Evolutionary conservation across 306 rosid species (phyloP).

Genomic region (Lathyrus sativus): DNA sequence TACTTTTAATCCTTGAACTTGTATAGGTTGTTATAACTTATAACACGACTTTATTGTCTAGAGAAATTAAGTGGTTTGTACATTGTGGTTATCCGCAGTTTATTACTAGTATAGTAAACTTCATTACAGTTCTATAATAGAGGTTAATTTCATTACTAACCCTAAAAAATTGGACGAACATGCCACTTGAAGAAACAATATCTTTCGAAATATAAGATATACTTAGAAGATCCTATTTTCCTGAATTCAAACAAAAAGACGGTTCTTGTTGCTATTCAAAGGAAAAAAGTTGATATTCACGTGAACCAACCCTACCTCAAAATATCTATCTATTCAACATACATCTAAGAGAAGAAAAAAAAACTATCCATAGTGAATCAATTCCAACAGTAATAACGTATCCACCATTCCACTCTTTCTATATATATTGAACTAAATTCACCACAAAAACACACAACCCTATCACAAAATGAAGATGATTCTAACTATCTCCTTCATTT

Average conservation of each 20-base stretch:
- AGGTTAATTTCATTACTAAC: not conserved
- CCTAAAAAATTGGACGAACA: not conserved
- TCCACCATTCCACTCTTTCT: constrained; percentile 36
- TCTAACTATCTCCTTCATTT: constrained; percentile 39
- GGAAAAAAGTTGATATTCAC: constrained; percentile 43
- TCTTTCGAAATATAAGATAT: constrained; percentile 4
- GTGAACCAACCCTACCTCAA: constrained; percentile 41
- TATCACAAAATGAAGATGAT: constrained; percentile 39
- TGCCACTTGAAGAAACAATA: not conserved
- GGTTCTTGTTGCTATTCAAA: constrained; percentile 43
- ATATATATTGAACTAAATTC: constrained; percentile 12
- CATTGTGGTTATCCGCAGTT: too few relatives aligned
- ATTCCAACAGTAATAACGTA: constrained; percentile 14
- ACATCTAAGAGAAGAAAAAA: too few relatives aligned
- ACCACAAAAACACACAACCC: constrained; percentile 8
- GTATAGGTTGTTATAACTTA: too few relatives aligned
- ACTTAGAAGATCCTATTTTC: constrained; percentile 6
- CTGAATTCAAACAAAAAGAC: constrained; percentile 48
- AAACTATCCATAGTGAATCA: constrained; percentile 28
- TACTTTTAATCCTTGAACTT: too few relatives aligned
- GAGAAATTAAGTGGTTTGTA: too few relatives aligned
- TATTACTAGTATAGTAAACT: not conserved
- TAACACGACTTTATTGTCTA: too few relatives aligned
- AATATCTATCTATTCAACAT: constrained; percentile 40
- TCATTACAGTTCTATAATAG: not conserved